These are phyloP conservation scores for Ulvella scutata DNA, from an alignment of 139 green algal species.

Conservation along the genomic window DNA sequence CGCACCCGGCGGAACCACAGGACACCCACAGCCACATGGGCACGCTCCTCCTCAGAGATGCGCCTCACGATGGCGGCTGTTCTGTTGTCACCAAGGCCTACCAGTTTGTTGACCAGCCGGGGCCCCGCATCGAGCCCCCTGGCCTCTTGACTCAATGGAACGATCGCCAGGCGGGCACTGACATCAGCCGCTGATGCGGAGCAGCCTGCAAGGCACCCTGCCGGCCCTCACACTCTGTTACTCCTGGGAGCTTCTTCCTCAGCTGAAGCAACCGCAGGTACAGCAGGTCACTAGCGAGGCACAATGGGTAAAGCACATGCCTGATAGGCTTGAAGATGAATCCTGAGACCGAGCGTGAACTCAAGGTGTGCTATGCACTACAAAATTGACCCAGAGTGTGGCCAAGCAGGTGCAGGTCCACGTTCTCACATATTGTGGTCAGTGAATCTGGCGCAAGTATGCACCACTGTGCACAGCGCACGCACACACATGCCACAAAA, in stretches of 20 bases:
- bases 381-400: not conserved
- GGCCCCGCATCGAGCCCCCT: conserved; percentile 37
- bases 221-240: not conserved
- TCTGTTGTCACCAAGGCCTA: conserved; percentile 44
- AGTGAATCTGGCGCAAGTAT: not conserved
- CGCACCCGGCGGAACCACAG: conserved; percentile 46
- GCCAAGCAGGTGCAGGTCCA: no score
- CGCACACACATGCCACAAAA: not conserved
- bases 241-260: not conserved
- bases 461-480: not conserved
- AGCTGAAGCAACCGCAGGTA: no score
- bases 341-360: no score
- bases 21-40: conserved; percentile 50
- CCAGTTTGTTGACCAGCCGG: conserved; percentile 20
- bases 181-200: conserved; percentile 11
- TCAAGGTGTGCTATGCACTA: no score
- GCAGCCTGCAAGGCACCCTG: conserved; percentile 1
- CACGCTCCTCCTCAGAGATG: conserved; percentile 56
- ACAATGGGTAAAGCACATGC: no score
- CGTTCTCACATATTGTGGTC: not conserved
- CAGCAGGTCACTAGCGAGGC: no score
- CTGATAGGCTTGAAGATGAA: no score
- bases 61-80: conserved; percentile 41
- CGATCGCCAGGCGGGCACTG: conserved; percentile 42
- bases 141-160: conserved; percentile 71